Conservation (phyloP, 176 grass and related monocot genomes). For the Phoenix dactylifera region DNA sequence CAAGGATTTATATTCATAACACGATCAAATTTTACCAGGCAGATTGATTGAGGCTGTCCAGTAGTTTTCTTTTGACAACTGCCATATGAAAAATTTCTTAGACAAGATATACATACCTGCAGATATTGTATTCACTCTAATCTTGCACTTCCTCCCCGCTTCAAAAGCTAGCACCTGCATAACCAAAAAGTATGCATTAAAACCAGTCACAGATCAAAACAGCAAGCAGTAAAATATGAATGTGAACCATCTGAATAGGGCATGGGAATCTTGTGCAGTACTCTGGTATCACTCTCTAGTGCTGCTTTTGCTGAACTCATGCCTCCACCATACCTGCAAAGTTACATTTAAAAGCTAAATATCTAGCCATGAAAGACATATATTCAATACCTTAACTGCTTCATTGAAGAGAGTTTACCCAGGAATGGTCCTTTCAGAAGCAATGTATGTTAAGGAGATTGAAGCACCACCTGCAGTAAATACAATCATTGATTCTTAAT, state of each 20-base stretch:
- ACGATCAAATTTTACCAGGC: too few species aligned
- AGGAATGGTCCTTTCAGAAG: conserved; percentile 79
- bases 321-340: conserved; percentile 64
- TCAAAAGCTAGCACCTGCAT: conserved; percentile 72
- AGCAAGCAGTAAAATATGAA: neutral
- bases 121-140: conserved; percentile 94
- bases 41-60: too few species aligned
- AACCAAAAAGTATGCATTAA: neutral
- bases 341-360: too few species aligned
- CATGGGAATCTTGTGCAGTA: conserved; percentile 7
- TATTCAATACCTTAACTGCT: too few species aligned
- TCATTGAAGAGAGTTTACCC: conserved; percentile 35
- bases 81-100: neutral
- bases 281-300: conserved; percentile 80
- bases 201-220: neutral
- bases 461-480: conserved; percentile 66
- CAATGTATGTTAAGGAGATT: conserved; percentile 90
- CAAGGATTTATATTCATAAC: too few species aligned
- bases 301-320: conserved; percentile 96
- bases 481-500: neutral
- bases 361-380: too few species aligned
- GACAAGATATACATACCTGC: conserved; percentile 27
- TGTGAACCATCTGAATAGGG: too few species aligned
- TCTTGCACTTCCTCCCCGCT: conserved; percentile 59
- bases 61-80: neutral